phyloP scores from a whole-genome alignment of 73 alveolate genomes.

The Paramecium primaurelia region DNA sequence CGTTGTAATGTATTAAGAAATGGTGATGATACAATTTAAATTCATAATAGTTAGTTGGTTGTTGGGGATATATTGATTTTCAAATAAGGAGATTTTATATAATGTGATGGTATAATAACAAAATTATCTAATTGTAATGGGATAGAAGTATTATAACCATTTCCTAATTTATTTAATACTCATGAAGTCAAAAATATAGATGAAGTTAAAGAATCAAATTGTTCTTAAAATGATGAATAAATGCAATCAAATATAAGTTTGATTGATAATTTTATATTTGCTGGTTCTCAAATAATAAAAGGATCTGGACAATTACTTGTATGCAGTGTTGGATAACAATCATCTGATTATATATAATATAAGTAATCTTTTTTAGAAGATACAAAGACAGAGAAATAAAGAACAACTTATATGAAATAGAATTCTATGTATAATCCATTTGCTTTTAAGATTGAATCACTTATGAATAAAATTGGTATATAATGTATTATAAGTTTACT shows the following conservation, averaged over 20 bases:
- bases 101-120: slow-evolving; percentile 39
- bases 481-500: neutral
- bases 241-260: neutral
- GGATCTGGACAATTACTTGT: neutral
- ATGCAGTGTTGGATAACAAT: neutral
- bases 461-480: neutral
- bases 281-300: slow-evolving; percentile 29
- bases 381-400: neutral
- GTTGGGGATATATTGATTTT: slow-evolving; percentile 35
- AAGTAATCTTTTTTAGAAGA: slow-evolving; percentile 4
- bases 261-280: neutral
- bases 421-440: slow-evolving; percentile 49
- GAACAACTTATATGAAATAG: neutral
- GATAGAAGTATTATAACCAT: neutral
- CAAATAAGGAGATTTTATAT: slow-evolving; percentile 12
- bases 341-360: neutral
- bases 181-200: neutral
- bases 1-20: neutral
- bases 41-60: neutral
- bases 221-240: neutral
- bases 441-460: slow-evolving; percentile 2
- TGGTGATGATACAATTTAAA: neutral
- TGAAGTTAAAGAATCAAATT: neutral
- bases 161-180: neutral
- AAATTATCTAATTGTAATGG: neutral